Evolutionary conservation across 805 yeast genomes (phyloP).

Genomic region (Wickerhamiella australiensis): DNA sequence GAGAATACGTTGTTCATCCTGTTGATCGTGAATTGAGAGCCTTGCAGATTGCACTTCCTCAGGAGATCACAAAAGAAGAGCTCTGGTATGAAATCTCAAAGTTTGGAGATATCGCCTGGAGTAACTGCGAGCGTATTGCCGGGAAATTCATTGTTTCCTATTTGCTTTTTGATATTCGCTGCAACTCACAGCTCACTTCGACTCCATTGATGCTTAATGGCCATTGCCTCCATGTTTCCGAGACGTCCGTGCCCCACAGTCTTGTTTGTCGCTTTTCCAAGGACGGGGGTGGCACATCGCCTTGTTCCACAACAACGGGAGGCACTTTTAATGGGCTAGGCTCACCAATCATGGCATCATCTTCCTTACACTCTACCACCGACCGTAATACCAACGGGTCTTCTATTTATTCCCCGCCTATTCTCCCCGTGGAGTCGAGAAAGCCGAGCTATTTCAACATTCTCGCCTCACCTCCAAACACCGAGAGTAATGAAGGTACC

Average conservation of each 20-base stretch:
- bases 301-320: too few relatives aligned
- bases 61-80: conserved; percentile 9
- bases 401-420: not conserved
- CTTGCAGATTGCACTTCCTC: not conserved
- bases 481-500: not conserved
- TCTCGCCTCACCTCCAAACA: conserved; percentile 5
- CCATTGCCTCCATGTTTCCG: not conserved
- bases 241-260: not conserved
- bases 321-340: not conserved
- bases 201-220: not conserved
- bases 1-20: conserved; percentile 1
- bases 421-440: not conserved
- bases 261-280: conserved; percentile 2
- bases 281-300: not conserved
- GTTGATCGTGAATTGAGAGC: not conserved
- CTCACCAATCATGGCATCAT: not conserved
- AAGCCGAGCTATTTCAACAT: conserved; percentile 3
- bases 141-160: not conserved
- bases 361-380: not conserved
- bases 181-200: not conserved
- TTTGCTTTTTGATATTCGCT: conserved; percentile 8
- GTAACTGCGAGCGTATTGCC: conserved; percentile 1
- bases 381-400: not conserved
- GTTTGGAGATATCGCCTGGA: conserved; percentile 11
- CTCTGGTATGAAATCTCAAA: conserved; percentile 9